A percentile compares a stretch with the other conserved stretches of the same genome.
Evolutionary conservation across 2,329 filamentous ascomycete genomes (phyloP).

Genomic region (Lasiodiplodia gonubiensis): DNA sequence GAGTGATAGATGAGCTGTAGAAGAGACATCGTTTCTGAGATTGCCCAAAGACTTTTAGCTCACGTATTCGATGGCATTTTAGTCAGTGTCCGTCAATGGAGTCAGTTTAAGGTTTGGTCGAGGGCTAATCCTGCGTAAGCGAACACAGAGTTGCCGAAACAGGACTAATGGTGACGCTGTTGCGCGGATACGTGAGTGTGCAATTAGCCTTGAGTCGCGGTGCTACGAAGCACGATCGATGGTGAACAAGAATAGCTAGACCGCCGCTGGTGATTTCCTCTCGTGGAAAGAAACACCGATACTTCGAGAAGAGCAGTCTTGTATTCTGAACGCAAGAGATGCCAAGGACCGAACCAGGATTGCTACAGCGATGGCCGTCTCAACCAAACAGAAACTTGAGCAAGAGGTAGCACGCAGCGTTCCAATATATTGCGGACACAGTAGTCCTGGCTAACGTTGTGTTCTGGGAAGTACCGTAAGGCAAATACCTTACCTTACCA

Average conservation of each 20-base stretch:
- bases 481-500: neutral
- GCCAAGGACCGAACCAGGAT: neutral
- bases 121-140: neutral
- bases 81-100: slow-evolving; percentile 1
- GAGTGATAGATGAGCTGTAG: neutral
- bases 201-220: neutral
- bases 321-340: neutral
- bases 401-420: neutral
- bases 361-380: too few species aligned
- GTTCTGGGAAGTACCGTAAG: neutral
- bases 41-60: neutral
- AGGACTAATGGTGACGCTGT: neutral
- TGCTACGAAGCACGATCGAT: neutral
- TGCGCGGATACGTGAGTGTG: neutral
- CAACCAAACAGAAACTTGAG: neutral
- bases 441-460: neutral
- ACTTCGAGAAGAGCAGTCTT: neutral
- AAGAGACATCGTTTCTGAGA: neutral
- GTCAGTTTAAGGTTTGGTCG: slow-evolving; percentile 17
- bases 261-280: neutral
- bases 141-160: neutral
- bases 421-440: neutral
- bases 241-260: neutral
- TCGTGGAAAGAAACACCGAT: neutral
- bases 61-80: neutral